These are phyloP conservation scores for Elongisporangium undulatum DNA, from an alignment of 352 stramenopile species.

Conservation along the genomic window DNA sequence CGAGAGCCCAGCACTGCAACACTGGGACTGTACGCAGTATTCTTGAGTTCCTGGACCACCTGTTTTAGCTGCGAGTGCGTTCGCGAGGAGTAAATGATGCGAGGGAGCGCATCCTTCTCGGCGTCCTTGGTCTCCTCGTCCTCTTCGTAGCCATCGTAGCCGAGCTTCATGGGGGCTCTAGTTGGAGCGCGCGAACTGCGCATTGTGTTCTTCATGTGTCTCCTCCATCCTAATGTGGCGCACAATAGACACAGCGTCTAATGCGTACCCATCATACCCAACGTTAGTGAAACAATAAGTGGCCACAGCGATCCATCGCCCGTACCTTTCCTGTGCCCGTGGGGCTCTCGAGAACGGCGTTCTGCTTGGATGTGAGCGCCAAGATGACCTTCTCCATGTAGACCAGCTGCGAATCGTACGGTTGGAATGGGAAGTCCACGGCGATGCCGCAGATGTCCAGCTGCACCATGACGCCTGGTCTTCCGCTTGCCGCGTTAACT, in stretches of 20 bases:
- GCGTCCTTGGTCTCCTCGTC: conserved; percentile 15
- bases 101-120: conserved; percentile 50
- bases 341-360: conserved; percentile 97
- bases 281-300: neutral
- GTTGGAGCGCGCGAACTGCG: neutral
- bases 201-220: conserved; percentile 64
- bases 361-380: conserved; percentile 88
- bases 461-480: conserved; percentile 44
- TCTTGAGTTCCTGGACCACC: conserved; percentile 95
- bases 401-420: conserved; percentile 95
- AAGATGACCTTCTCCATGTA: conserved; percentile 97
- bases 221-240: conserved; percentile 91
- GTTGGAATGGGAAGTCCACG: conserved; percentile 96
- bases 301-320: neutral
- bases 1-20: conserved; percentile 91
- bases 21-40: conserved; percentile 90
- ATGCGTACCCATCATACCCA: neutral
- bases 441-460: conserved; percentile 84
- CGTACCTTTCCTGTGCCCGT: conserved; percentile 96
- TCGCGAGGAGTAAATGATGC: conserved; percentile 98
- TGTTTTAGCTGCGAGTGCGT: conserved; percentile 99
- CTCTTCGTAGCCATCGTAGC: conserved; percentile 48
- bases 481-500: conserved; percentile 2
- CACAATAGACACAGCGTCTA: conserved; percentile 97
- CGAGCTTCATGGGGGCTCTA: conserved; percentile 13